Conservation (phyloP, 2,329 filamentous ascomycete species). For the Ascosphaera aggregata region DNA sequence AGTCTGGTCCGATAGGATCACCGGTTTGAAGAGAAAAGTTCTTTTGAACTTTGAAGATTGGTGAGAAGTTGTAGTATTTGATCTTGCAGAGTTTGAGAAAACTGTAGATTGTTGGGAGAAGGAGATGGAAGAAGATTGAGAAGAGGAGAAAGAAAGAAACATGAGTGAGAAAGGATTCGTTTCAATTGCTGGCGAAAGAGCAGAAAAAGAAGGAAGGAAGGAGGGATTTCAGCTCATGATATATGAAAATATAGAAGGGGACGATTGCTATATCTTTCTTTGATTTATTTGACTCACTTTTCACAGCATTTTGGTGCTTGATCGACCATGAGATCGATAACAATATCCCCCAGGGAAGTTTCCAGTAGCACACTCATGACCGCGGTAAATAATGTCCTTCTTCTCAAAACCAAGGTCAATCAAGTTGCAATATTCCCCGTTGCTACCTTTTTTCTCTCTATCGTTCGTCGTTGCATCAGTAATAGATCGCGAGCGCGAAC, state of each 20-base stretch:
- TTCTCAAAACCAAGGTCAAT: not conserved
- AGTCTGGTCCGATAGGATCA: constrained; percentile 73
- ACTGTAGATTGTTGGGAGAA: constrained; percentile 23
- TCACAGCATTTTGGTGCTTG: constrained; percentile 81
- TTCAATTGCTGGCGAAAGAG: too few relatives aligned
- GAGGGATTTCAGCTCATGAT: too few relatives aligned
- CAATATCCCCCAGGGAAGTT: constrained; percentile 80
- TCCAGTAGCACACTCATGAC: constrained; percentile 83
- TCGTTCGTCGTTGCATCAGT: not conserved
- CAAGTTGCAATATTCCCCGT: not conserved
- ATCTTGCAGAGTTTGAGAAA: constrained; percentile 97
- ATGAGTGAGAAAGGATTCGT: too few relatives aligned
- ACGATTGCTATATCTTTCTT: too few relatives aligned
- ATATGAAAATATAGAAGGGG: too few relatives aligned
- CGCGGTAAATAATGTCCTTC: not conserved
- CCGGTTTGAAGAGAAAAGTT: constrained; percentile 93
- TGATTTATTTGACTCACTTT: constrained; percentile 47
- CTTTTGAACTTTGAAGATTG: constrained; percentile 77
- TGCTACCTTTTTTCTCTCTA: too few relatives aligned
- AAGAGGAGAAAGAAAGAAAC: too few relatives aligned
- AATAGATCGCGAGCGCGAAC: constrained; percentile 24
- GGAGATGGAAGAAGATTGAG: constrained; percentile 6
- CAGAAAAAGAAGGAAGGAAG: too few relatives aligned
- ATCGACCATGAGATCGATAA: constrained; percentile 76
- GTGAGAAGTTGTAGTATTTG: constrained; percentile 98